Conservation (phyloP, 331 rosid genomes). For the Malus hybrid region DNA sequence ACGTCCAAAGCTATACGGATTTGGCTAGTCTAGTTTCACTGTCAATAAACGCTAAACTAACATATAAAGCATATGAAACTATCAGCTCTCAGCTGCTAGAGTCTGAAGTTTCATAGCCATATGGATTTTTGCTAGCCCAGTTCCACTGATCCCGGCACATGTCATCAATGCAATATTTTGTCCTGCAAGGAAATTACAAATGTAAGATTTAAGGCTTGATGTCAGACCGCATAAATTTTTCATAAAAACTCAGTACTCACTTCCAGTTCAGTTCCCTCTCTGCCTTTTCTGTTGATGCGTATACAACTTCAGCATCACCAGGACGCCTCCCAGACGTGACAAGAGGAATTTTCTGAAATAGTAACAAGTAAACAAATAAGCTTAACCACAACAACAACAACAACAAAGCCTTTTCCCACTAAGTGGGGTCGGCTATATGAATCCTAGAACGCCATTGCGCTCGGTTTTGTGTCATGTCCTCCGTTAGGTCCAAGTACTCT, state of each 20-base stretch:
- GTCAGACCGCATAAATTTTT: not conserved
- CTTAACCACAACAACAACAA: too few relatives aligned
- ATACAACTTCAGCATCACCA: conserved; percentile 83
- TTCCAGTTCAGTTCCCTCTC: conserved; percentile 84
- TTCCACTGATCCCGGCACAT: conserved; percentile 99
- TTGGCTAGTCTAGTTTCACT: conserved; percentile 80
- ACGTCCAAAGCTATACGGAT: conserved; percentile 57
- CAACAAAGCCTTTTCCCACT: too few relatives aligned
- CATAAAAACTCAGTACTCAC: conserved; percentile 38
- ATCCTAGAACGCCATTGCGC: too few relatives aligned
- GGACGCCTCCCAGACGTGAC: conserved; percentile 78
- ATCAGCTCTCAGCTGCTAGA: conserved; percentile 15
- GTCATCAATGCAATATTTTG: conserved; percentile 75
- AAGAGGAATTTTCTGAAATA: conserved; percentile 73
- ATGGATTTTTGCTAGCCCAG: conserved; percentile 97
- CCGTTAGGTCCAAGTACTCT: too few relatives aligned
- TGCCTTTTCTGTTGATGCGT: conserved; percentile 89
- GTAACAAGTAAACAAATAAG: not conserved
- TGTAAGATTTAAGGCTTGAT: not conserved
- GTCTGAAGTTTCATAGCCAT: conserved; percentile 62
- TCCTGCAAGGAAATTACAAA: conserved; percentile 44
- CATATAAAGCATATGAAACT: conserved; percentile 1
- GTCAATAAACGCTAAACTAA: conserved; percentile 17
- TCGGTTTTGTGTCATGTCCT: too few relatives aligned
- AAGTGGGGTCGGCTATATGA: too few relatives aligned